Evolutionary conservation across 768 basidiomycete species (phyloP).

Genomic region (Brasilioporus rufonigricans): DNA sequence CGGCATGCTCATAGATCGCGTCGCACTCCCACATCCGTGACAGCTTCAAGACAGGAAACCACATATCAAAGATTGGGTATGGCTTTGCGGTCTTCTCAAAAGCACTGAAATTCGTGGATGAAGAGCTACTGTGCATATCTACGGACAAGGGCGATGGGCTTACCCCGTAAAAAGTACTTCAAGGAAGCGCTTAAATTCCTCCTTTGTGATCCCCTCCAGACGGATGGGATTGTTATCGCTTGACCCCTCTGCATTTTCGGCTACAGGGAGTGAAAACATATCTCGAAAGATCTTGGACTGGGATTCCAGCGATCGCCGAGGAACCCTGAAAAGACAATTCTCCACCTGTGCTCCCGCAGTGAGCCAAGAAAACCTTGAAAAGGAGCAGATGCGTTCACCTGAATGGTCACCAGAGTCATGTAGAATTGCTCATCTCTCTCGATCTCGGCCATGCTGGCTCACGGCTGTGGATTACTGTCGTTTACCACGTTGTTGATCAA

Average conservation of each 20-base stretch:
- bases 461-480: not conserved
- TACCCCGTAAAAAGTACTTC: constrained; percentile 20
- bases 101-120: not conserved
- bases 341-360: constrained; percentile 22
- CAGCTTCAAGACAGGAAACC: constrained; percentile 40
- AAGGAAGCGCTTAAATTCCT: constrained; percentile 22
- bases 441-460: not conserved
- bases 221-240: too few relatives aligned
- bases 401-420: too few relatives aligned
- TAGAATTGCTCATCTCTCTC: too few relatives aligned
- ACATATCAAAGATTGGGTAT: constrained; percentile 21
- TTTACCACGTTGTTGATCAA: not conserved
- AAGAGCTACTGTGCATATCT: not conserved
- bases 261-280: too few relatives aligned
- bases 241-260: too few relatives aligned
- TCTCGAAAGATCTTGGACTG: constrained; percentile 24
- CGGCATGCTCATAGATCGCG: constrained; percentile 28
- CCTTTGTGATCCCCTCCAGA: too few relatives aligned
- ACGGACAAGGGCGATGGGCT: not conserved
- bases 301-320: constrained; percentile 21
- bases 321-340: constrained; percentile 26
- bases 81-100: not conserved
- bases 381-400: not conserved
- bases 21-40: constrained; percentile 39
- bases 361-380: not conserved